Evolutionary conservation across 495 filamentous ascomycete genomes (phyloP).

Genomic region (Aspergillus haitiensis): DNA sequence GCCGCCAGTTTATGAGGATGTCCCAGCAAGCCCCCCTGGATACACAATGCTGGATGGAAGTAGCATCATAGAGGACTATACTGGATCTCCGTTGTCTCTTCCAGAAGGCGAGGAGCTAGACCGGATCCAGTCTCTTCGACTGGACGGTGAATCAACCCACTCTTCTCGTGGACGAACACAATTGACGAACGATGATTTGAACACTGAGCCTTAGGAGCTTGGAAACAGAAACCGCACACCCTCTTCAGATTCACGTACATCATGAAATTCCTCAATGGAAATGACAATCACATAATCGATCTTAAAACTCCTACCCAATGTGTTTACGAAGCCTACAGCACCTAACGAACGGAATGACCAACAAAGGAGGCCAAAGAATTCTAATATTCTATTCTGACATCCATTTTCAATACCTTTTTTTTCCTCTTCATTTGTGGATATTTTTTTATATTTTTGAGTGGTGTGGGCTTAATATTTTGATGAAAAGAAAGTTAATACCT

Average conservation of each 20-base stretch:
- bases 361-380: neutral
- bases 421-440: slow-evolving; percentile 9
- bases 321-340: slow-evolving; percentile 12
- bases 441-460: neutral
- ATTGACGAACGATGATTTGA: slow-evolving; percentile 27
- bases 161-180: slow-evolving; percentile 34
- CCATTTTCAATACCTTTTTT: neutral
- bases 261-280: neutral
- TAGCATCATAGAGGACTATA: slow-evolving; percentile 48
- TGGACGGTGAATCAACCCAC: slow-evolving; percentile 42
- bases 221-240: slow-evolving; percentile 19
- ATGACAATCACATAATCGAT: neutral
- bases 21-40: slow-evolving; percentile 80
- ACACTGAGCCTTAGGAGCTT: slow-evolving; percentile 22
- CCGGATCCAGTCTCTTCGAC: slow-evolving; percentile 43
- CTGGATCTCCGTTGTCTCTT: slow-evolving; percentile 42
- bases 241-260: slow-evolving; percentile 20
- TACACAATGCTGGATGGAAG: slow-evolving; percentile 56
- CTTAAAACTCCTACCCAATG: slow-evolving; percentile 13
- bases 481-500: slow-evolving; percentile 4
- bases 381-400: neutral
- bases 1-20: slow-evolving; percentile 92
- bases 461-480: neutral
- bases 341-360: slow-evolving; percentile 21
- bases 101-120: slow-evolving; percentile 48